A percentile compares a stretch with the other conserved stretches of the same genome.
Conservation (phyloP, 2,329 filamentous ascomycete species). For the Annulohypoxylon truncatum region DNA sequence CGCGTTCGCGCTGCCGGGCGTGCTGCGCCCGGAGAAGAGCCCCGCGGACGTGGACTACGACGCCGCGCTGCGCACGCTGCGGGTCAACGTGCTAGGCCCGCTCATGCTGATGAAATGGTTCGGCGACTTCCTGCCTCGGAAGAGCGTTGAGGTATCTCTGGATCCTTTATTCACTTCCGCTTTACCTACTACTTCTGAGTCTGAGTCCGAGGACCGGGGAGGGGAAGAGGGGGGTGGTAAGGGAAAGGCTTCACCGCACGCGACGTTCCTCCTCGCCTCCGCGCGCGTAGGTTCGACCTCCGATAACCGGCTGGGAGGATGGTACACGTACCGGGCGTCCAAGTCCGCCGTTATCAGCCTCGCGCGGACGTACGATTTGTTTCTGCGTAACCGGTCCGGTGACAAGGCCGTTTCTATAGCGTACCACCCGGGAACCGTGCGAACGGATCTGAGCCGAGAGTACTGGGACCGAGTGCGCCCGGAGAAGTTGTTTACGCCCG, state of each 20-base stretch:
- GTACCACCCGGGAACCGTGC: conserved; percentile 85
- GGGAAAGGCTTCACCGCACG: conserved; percentile 51
- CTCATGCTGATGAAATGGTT: conserved; percentile 84
- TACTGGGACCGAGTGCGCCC: conserved; percentile 76
- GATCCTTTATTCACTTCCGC: neutral
- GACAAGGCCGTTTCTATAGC: conserved; percentile 74
- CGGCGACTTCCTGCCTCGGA: conserved; percentile 73
- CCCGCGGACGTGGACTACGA: conserved; percentile 72
- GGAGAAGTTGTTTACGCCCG: conserved; percentile 72
- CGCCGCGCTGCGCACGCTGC: conserved; percentile 74
- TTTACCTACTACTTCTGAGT: neutral
- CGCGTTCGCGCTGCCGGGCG: conserved; percentile 75
- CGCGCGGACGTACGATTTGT: conserved; percentile 77
- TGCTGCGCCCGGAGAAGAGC: conserved; percentile 79
- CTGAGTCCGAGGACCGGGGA: too few species aligned
- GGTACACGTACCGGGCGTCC: conserved; percentile 83
- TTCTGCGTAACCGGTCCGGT: conserved; percentile 67
- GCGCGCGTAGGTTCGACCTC: conserved; percentile 80
- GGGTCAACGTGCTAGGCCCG: conserved; percentile 78
- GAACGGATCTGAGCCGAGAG: conserved; percentile 76
- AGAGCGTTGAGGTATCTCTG: conserved; percentile 54
- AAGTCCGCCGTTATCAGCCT: conserved; percentile 81
- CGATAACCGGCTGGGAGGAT: conserved; percentile 80
- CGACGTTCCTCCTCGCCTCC: conserved; percentile 79
- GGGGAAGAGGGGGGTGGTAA: too few species aligned